Percentiles rank a stretch among this genome's conserved stretches.
Conservation (phyloP, 2,329 filamentous ascomycete genomes). For the Metarhizium brunneum region DNA sequence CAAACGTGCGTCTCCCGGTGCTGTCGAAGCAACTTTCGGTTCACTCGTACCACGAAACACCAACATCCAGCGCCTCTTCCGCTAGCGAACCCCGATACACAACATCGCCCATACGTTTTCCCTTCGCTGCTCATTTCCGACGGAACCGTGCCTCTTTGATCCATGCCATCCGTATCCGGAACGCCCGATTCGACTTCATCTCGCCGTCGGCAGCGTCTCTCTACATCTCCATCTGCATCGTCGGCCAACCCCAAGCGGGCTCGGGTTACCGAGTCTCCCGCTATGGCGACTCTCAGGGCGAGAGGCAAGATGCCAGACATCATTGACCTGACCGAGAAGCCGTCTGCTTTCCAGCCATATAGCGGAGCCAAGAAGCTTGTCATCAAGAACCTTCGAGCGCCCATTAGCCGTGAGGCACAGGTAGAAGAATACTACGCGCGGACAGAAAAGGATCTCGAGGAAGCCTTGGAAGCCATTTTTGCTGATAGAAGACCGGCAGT, state of each 20-base stretch:
- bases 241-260: conserved; percentile 21
- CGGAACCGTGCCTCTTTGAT: background rate
- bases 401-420: conserved; percentile 46
- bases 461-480: conserved; percentile 67
- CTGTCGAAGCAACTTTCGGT: background rate
- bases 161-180: conserved; percentile 26
- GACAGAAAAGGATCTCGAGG: conserved; percentile 64
- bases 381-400: conserved; percentile 81
- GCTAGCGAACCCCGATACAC: background rate
- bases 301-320: conserved; percentile 31
- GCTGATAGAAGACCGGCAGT: conserved; percentile 48
- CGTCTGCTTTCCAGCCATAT: conserved; percentile 57
- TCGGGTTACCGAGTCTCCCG: conserved; percentile 16
- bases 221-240: conserved; percentile 19
- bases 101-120: background rate
- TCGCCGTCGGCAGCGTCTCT: conserved; percentile 28
- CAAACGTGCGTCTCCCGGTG: background rate
- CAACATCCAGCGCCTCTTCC: background rate
- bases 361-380: conserved; percentile 74
- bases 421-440: conserved; percentile 70
- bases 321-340: conserved; percentile 23
- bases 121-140: background rate
- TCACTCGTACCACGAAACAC: background rate
- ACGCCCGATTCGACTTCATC: conserved; percentile 19
- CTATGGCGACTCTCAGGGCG: conserved; percentile 27